These are phyloP conservation scores for Bruguiera gymnorhiza DNA, from an alignment of 345 rosid species.

Conservation along the genomic window DNA sequence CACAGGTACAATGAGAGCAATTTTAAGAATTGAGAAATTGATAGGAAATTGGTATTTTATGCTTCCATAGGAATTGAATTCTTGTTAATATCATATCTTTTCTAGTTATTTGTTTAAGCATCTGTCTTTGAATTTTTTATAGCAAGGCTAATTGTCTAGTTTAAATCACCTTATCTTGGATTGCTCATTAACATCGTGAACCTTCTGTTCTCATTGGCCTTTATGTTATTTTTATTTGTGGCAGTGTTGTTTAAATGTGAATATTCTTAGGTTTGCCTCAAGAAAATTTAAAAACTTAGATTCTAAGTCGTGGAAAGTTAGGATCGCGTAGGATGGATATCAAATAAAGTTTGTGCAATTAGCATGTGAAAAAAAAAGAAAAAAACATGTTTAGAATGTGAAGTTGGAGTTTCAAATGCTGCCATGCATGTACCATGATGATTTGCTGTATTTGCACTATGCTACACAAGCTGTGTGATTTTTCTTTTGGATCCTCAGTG, in stretches of 20 bases:
- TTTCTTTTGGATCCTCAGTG: neutral
- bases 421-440: neutral
- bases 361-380: neutral
- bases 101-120: no score
- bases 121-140: no score
- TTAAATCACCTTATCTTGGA: neutral
- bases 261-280: neutral
- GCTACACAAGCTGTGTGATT: neutral
- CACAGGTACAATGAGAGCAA: constrained; percentile 42
- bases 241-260: neutral
- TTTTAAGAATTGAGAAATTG: neutral
- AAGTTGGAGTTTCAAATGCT: neutral
- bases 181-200: neutral
- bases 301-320: neutral
- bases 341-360: neutral
- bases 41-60: neutral
- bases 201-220: neutral
- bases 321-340: neutral
- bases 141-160: no score
- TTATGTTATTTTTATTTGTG: neutral
- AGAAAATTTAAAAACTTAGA: neutral
- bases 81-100: no score
- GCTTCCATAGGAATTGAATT: no score
- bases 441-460: neutral
- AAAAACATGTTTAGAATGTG: neutral